A percentile compares a stretch with the other conserved stretches of the same genome.
phyloP scores from a whole-genome alignment of 2,329 filamentous ascomycete species.

The Tympanopsis confertula region DNA sequence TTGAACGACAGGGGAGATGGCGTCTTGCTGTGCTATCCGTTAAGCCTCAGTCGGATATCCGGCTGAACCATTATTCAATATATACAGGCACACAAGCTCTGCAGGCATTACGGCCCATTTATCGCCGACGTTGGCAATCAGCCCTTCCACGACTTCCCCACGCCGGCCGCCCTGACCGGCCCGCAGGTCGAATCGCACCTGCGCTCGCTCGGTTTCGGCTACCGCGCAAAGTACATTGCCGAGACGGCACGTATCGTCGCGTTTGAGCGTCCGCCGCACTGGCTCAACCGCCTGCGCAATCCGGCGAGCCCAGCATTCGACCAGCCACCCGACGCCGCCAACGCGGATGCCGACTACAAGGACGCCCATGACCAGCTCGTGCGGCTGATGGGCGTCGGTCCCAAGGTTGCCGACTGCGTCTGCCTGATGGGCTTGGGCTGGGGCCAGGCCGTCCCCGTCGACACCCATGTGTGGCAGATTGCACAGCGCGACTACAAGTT shows the following conservation, averaged over 20 bases:
- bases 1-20: no score
- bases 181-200: conserved; percentile 69
- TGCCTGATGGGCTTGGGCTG: conserved; percentile 93
- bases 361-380: conserved; percentile 72
- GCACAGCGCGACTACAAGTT: conserved; percentile 93
- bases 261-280: conserved; percentile 52
- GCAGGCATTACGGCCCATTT: conserved; percentile 69
- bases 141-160: conserved; percentile 78
- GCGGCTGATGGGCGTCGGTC: conserved; percentile 74
- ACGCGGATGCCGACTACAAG: conserved; percentile 50
- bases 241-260: conserved; percentile 70
- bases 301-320: conserved; percentile 55
- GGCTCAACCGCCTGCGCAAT: conserved; percentile 71
- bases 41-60: conserved; percentile 1
- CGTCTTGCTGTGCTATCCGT: not conserved
- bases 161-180: conserved; percentile 60
- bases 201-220: conserved; percentile 80
- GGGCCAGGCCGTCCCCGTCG: conserved; percentile 88
- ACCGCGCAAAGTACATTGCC: conserved; percentile 83
- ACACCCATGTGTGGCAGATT: conserved; percentile 98
- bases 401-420: conserved; percentile 94
- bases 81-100: conserved; percentile 68
- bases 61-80: not conserved
- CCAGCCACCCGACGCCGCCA: conserved; percentile 30
- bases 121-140: conserved; percentile 60